A percentile compares a stretch with the other conserved stretches of the same genome.
Conservation (phyloP, 2,329 filamentous ascomycete species). For the Fusarium subglutinans region DNA sequence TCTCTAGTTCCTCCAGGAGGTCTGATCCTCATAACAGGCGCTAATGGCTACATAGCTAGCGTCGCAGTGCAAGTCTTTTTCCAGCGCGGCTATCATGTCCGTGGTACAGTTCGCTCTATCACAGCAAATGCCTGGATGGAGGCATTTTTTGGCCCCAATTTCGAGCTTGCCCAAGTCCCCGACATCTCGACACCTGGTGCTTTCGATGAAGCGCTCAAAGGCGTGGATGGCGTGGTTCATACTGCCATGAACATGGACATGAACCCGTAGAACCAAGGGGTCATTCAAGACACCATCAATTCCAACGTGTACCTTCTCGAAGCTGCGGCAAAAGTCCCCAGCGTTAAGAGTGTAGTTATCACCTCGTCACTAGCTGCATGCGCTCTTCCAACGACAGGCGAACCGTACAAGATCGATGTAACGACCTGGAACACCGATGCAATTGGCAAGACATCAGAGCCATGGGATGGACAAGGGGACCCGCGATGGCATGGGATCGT, state of each 20-base stretch:
- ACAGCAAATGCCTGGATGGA: neutral
- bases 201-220: neutral
- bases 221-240: neutral
- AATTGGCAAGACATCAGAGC: neutral
- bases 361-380: neutral
- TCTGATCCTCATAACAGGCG: neutral
- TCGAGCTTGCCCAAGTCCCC: neutral
- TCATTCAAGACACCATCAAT: neutral
- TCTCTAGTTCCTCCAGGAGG: accelerated
- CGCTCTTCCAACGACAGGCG: neutral
- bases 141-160: neutral
- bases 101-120: neutral
- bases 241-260: neutral
- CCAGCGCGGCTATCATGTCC: neutral
- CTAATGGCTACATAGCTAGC: neutral
- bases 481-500: neutral
- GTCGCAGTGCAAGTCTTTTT: neutral
- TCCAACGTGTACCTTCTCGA: neutral
- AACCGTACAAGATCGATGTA: neutral
- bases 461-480: neutral
- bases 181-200: neutral
- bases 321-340: neutral
- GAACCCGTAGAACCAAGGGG: neutral
- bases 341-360: neutral
- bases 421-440: neutral